Conservation (phyloP, 768 basidiomycete genomes). For the Leccinum ochraceum region DNA sequence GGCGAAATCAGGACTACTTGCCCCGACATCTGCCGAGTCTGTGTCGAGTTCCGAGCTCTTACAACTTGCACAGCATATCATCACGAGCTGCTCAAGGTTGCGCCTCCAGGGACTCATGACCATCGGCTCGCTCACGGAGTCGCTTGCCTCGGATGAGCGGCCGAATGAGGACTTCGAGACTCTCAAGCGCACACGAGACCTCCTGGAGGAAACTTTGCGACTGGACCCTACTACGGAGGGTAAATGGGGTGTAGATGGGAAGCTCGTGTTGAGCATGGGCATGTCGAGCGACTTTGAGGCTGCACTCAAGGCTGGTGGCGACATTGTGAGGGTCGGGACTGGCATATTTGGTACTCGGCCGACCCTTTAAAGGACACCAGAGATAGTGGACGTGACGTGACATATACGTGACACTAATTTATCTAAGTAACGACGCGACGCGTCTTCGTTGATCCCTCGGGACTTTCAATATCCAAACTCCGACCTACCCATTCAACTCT, state of each 20-base stretch:
- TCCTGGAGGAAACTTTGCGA: slow-evolving; percentile 49
- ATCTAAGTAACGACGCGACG: slow-evolving; percentile 28
- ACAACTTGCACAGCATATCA: slow-evolving; percentile 68
- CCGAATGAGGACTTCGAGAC: slow-evolving; percentile 74
- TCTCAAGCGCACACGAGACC: slow-evolving; percentile 63
- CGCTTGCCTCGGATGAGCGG: slow-evolving; percentile 44
- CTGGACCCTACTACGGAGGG: slow-evolving; percentile 22
- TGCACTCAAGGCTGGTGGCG: slow-evolving; percentile 80
- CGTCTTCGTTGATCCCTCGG: slow-evolving; percentile 37
- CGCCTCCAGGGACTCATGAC: slow-evolving; percentile 92
- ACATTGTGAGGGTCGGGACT: slow-evolving; percentile 89
- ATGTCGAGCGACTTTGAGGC: slow-evolving; percentile 96
- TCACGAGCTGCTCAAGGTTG: slow-evolving; percentile 72
- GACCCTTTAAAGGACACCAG: slow-evolving; percentile 35
- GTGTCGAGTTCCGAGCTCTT: slow-evolving; percentile 50
- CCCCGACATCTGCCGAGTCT: slow-evolving; percentile 44
- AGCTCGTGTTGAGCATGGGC: slow-evolving; percentile 83
- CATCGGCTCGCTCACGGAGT: slow-evolving; percentile 82
- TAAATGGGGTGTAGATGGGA: slow-evolving; percentile 52
- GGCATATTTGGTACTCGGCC: slow-evolving; percentile 81
- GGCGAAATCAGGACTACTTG: slow-evolving; percentile 81
- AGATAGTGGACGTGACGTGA: slow-evolving; percentile 20
- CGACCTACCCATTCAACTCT: slow-evolving; percentile 25
- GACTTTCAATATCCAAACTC: slow-evolving; percentile 30
- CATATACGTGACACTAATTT: slow-evolving; percentile 32